These are phyloP conservation scores for Brettanomyces sp. DNA, from an alignment of 805 yeast genomes.

Conservation along the genomic window DNA sequence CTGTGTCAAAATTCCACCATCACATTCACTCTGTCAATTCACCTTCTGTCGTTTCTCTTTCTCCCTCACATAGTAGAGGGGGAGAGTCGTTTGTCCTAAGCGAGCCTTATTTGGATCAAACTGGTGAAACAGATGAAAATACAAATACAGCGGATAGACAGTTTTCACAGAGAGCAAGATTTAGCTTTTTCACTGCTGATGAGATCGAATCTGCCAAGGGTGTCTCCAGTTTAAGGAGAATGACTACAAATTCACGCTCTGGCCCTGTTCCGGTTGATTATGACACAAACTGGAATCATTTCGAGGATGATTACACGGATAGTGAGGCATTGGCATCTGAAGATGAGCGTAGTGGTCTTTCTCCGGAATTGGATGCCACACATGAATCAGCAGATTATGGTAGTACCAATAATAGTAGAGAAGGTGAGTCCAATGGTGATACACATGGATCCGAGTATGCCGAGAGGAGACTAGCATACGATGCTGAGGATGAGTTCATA, in stretches of 20 bases:
- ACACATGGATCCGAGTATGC: conserved; percentile 8
- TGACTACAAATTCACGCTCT: conserved; percentile 17
- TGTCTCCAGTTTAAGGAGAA: conserved; percentile 61
- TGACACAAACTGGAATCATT: conserved; percentile 66
- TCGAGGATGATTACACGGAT: conserved; percentile 34
- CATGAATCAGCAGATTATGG: not conserved
- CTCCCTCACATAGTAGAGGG: conserved; percentile 1
- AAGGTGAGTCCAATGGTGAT: conserved; percentile 11
- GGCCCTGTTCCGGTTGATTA: conserved; percentile 48
- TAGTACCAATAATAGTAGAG: conserved; percentile 8
- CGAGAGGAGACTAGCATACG: conserved; percentile 1
- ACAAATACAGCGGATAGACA: conserved; percentile 27
- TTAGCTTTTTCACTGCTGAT: conserved; percentile 74
- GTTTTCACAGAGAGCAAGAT: conserved; percentile 35
- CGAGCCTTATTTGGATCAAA: conserved; percentile 8
- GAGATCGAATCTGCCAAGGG: conserved; percentile 87
- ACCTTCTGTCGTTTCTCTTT: conserved; percentile 10
- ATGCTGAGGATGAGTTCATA: conserved; percentile 1
- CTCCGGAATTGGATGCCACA: not conserved
- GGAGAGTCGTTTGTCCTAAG: conserved; percentile 4
- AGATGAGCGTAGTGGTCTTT: not conserved
- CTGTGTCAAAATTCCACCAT: conserved; percentile 69
- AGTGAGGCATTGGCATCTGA: conserved; percentile 4
- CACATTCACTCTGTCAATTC: conserved; percentile 23
- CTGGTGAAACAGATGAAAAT: conserved; percentile 10